Conservation (phyloP, 2,329 filamentous ascomycete genomes). For the Penicillium capsulatum region DNA sequence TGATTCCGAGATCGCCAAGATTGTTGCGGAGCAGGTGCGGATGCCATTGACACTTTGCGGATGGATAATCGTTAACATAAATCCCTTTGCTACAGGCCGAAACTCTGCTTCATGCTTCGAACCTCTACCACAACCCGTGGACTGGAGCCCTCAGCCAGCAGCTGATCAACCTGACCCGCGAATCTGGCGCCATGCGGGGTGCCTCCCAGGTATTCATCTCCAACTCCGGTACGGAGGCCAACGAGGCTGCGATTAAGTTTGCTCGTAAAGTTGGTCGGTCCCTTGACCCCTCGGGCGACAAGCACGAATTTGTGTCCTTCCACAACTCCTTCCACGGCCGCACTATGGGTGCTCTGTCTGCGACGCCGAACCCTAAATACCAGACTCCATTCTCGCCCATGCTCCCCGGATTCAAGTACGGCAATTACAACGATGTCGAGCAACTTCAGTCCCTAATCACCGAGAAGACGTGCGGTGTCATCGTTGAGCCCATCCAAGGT, state of each 20-base stretch:
- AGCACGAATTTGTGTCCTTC: conserved; percentile 87
- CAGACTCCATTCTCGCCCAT: conserved; percentile 92
- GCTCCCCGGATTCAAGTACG: conserved; percentile 88
- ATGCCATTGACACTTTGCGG: not conserved
- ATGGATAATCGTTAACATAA: conserved; percentile 7
- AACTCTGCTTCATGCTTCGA: conserved; percentile 85
- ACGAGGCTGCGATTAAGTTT: conserved; percentile 97
- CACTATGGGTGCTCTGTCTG: conserved; percentile 92
- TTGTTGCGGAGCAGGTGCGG: conserved; percentile 71
- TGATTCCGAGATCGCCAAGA: conserved; percentile 69
- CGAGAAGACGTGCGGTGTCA: conserved; percentile 83
- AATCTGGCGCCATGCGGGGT: conserved; percentile 76
- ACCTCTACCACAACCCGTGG: conserved; percentile 96
- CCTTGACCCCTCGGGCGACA: conserved; percentile 64
- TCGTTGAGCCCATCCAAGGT: conserved; percentile 95
- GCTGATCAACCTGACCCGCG: conserved; percentile 73
- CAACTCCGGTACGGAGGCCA: conserved; percentile 95
- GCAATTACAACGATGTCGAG: conserved; percentile 75
- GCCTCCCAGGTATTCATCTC: conserved; percentile 82
- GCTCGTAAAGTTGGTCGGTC: conserved; percentile 84
- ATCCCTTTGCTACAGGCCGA: conserved; percentile 48
- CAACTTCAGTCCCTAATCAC: conserved; percentile 71
- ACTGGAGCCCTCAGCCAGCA: conserved; percentile 83
- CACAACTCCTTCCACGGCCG: conserved; percentile 90
- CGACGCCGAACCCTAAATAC: conserved; percentile 96